phyloP scores from a whole-genome alignment of 2,329 filamentous ascomycete species.

The Paecilomyces fulvus region DNA sequence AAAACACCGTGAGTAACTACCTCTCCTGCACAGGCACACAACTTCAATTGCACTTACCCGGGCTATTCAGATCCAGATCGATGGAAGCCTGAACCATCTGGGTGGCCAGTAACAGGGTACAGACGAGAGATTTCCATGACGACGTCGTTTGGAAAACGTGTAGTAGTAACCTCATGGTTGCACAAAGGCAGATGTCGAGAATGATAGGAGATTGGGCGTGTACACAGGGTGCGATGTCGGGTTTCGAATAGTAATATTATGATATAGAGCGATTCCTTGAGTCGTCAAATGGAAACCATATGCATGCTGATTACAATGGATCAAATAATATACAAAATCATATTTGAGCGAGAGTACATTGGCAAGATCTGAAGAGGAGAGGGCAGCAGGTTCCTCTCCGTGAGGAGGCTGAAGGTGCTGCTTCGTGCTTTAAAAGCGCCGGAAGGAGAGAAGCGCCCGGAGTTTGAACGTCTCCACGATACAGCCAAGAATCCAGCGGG shows the following conservation, averaged over 20 bases:
- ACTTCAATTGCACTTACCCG: slow-evolving; percentile 11
- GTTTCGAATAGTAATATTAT: not conserved
- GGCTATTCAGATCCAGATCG: slow-evolving; percentile 16
- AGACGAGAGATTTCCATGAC: slow-evolving; percentile 8
- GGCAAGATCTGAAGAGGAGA: not conserved
- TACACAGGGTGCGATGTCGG: not conserved
- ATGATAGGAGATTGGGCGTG: not conserved
- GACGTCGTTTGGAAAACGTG: not conserved
- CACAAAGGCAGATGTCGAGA: not conserved
- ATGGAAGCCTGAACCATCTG: slow-evolving; percentile 14
- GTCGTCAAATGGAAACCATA: not conserved
- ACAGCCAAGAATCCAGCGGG: not conserved
- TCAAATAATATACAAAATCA: not conserved
- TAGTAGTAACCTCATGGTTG: not conserved
- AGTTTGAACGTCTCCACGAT: not conserved
- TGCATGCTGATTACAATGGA: not conserved
- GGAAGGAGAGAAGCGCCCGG: not conserved
- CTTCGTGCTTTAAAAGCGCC: not conserved
- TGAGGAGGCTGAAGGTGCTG: not conserved
- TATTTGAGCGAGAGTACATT: not conserved
- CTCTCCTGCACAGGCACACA: not conserved
- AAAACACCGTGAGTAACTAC: not conserved
- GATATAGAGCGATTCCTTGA: not conserved
- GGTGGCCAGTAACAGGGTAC: slow-evolving; percentile 12
- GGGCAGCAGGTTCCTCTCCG: not conserved